Evolutionary conservation across 306 rosid species (phyloP).

Genomic region (Cucurbita ficifolia): DNA sequence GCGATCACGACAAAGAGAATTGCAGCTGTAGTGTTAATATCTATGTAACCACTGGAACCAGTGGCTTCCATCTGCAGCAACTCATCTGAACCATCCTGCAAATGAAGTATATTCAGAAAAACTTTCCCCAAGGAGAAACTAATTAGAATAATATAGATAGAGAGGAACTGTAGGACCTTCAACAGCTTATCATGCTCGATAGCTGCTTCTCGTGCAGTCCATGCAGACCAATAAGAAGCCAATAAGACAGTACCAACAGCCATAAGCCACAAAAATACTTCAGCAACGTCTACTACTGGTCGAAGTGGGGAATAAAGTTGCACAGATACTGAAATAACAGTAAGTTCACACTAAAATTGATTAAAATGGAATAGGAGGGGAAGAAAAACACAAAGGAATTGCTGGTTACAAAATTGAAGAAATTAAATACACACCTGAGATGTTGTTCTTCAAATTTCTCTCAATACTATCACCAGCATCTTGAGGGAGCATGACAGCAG

Average conservation of each 20-base stretch:
- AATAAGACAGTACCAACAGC: slow-evolving; percentile 91
- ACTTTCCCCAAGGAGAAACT: slow-evolving; percentile 2
- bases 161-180: slow-evolving; percentile 38
- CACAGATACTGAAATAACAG: slow-evolving; percentile 53
- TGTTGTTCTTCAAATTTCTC: slow-evolving; percentile 36
- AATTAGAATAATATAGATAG: not conserved
- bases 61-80: slow-evolving; percentile 30
- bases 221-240: slow-evolving; percentile 95
- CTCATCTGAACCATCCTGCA: slow-evolving; percentile 80
- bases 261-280: slow-evolving; percentile 98
- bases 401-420: not conserved
- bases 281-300: slow-evolving; percentile 89
- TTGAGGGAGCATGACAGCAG: slow-evolving; percentile 95
- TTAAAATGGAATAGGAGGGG: not conserved
- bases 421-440: slow-evolving; percentile 30
- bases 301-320: slow-evolving; percentile 95
- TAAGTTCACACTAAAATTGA: slow-evolving; percentile 1
- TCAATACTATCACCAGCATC: slow-evolving; percentile 61
- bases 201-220: slow-evolving; percentile 86
- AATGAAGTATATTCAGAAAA: slow-evolving; percentile 9
- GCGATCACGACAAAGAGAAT: slow-evolving; percentile 78
- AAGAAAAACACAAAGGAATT: not conserved
- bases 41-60: slow-evolving; percentile 61
- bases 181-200: slow-evolving; percentile 76
- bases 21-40: slow-evolving; percentile 72